Percentiles rank a stretch among this genome's conserved stretches.
These are phyloP conservation scores for Umbelopsis vinacea DNA, from an alignment of 192 early-diverging fungal species.

Conservation along the genomic window DNA sequence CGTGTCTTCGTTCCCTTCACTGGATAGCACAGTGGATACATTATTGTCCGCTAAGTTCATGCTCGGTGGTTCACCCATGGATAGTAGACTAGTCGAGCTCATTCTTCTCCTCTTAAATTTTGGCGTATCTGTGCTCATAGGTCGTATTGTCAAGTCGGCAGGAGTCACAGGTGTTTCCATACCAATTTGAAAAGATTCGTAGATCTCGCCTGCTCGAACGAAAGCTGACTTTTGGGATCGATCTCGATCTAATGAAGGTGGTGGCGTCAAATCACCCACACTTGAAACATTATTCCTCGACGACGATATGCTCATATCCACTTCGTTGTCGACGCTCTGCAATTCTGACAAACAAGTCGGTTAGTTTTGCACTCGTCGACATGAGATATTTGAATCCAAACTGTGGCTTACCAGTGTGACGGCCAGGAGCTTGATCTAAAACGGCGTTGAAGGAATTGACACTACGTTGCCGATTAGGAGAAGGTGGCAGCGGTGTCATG, in stretches of 20 bases:
- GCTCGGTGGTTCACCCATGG: neutral
- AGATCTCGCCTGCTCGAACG: neutral
- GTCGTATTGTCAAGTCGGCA: too few species aligned
- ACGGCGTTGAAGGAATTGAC: neutral
- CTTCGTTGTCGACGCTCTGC: neutral
- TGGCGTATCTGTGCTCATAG: neutral
- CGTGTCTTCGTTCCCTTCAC: neutral
- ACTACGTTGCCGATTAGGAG: neutral
- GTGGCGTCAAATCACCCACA: neutral
- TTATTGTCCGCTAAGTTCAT: neutral
- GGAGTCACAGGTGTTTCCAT: slow-evolving; percentile 7
- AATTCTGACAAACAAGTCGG: neutral
- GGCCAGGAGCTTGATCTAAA: neutral
- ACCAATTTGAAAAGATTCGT: slow-evolving; percentile 8
- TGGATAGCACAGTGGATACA: neutral
- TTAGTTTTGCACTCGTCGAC: neutral
- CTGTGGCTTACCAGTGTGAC: neutral
- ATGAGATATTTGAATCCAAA: neutral
- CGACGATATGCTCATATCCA: slow-evolving; percentile 10
- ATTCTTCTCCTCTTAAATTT: neutral
- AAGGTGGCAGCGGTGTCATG: neutral
- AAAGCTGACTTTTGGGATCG: neutral
- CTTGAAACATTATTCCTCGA: neutral
- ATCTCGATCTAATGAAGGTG: neutral
- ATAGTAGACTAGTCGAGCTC: neutral